These are phyloP conservation scores for Exidia glandulosa DNA, from an alignment of 768 basidiomycete genomes.

Conservation along the genomic window DNA sequence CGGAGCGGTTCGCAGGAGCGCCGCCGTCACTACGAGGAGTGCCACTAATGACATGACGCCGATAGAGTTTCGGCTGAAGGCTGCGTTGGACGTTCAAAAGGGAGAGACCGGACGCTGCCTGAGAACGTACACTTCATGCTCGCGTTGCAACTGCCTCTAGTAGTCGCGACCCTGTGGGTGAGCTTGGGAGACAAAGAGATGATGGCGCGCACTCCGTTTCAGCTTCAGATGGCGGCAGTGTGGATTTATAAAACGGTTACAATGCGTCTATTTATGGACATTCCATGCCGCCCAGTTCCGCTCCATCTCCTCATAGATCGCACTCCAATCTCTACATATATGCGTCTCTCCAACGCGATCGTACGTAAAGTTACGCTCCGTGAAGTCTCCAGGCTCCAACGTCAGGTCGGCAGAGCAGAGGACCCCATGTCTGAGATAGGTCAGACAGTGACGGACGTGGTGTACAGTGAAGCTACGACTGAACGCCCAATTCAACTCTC, in stretches of 20 bases:
- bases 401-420: slow-evolving; percentile 39
- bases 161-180: no score
- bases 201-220: not conserved
- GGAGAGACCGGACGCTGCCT: no score
- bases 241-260: not conserved
- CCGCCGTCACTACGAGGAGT: no score
- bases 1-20: no score
- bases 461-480: not conserved
- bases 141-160: no score
- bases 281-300: slow-evolving; percentile 5
- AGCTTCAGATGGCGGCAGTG: not conserved
- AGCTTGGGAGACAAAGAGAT: no score
- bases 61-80: no score
- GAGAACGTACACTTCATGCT: no score
- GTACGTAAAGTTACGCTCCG: slow-evolving; percentile 16
- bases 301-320: slow-evolving; percentile 8
- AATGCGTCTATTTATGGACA: not conserved
- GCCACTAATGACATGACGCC: no score
- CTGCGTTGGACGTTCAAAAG: no score
- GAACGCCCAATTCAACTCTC: slow-evolving; percentile 14
- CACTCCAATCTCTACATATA: slow-evolving; percentile 23
- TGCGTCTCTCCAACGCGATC: slow-evolving; percentile 22
- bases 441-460: slow-evolving; percentile 33
- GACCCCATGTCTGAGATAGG: slow-evolving; percentile 35
- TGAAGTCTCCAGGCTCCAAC: slow-evolving; percentile 26